Base-by-base conservation (phyloP, 2,329 filamentous ascomycete genomes). In the Claviceps sorghi region DNA sequence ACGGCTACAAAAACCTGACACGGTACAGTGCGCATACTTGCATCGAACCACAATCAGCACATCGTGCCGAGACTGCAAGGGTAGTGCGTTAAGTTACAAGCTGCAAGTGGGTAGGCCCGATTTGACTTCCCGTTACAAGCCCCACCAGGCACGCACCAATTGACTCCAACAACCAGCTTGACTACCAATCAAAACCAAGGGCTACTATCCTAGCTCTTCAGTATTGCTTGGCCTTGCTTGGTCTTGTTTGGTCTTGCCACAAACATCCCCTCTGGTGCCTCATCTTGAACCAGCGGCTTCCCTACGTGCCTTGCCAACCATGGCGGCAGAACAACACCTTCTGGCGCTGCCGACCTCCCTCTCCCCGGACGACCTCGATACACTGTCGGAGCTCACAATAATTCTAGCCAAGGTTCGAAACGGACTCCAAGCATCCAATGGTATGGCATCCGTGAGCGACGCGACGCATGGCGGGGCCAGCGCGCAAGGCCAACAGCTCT, bases 321-420 rank as follows among this genome's bases (percentile, higher is more conserved):
- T 60, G 58, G 59, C 63, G 62, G 69, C 69, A 46, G 54, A 55
- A 34, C 60, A 69, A 48, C 72, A 69, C 62, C 71, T 69, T 22
- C 72, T 76, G 62, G 70, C 72, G 56, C 70, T 79, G 54, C 76
- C 83, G 34, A 70, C 78, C 2, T 80, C 84, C 52, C 84, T 93
- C 56, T 79, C 86, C 49, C 86, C 90, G 30, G 84, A 90, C 67
- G 81, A 82, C 49, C 88, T 96, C 70, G 90, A 95, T 72, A 80
- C 88, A 59, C 78, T 95, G 51, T 88, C 89, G 29, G 82, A 89
- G 62, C 80, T 96, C 51, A 83, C 88, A 62, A 76, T 82, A 54
- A 80, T 95, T 58, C 80, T 96, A 55, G 75, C 81, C 58, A 86
- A 86, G 49, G 78, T 96, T 19, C 80, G 86, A 59, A 63, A 67